Base-by-base conservation (phyloP, 306 rosid species). In the Cyclanthera cordifolia region DNA sequence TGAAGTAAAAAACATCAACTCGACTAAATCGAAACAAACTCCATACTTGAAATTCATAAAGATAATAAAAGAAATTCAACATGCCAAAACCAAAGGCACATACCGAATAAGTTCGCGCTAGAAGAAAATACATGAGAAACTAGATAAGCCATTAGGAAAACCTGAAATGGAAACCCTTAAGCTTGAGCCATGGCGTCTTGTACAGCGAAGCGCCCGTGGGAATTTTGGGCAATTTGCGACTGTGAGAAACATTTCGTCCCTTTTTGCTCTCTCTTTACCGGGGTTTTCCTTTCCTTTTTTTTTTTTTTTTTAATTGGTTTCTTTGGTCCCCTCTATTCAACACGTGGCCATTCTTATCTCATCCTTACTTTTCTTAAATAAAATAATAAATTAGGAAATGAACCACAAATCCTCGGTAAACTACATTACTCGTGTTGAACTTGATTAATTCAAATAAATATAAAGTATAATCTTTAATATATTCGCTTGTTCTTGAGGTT, bases 111-210 rank as follows among this genome's bases (percentile, higher is more conserved):
- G 21, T 45, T 24, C 13, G 15, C 13, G 39, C 37, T 14, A 39
- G 8, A 39, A 20, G 30, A 25, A 23, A 39, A 65, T 21, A 2
- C 21, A 41, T 34, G 16, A 61, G 16, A 0, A 2, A 34, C 17
- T 9, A 34, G 1, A 34, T 1, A 60, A 10, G 19, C 7, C 49
- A 34, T 34, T 1, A 19, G 30, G 4, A 21, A 43, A 24, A 66
- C 43, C 55, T 47, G 55, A 66, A 66, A 47, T 16, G 24, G 41
- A 66, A 66, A 66, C 71, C 71, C 71, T 66, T 46, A 65, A 10
- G 54, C 71, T 16, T 25, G 21, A 66, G 52, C 54, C 55, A 47
- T 46, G 20, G 71, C 70, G 34, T 23, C 70, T 23, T 64, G 21
- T 15, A 21, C 21, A 45, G 43, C 7, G 21, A n/a, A 66, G 41